Conservation (phyloP, 768 basidiomycete species). For the Russula ochroleuca region DNA sequence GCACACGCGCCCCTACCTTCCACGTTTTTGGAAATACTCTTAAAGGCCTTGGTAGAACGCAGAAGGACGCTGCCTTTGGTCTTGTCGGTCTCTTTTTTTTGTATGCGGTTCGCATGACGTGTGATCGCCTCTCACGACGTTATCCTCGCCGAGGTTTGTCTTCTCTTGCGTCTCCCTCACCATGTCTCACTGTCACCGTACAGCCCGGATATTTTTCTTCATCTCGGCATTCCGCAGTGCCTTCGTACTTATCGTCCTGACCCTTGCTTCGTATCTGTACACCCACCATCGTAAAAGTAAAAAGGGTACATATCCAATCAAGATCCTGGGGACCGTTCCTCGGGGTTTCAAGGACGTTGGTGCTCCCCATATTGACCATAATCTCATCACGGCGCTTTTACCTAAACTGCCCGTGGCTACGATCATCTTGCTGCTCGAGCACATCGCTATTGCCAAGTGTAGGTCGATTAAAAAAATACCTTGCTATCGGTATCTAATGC, state of each 20-base stretch:
- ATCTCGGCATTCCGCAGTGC: conserved; percentile 72
- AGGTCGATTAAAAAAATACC: conserved; percentile 31
- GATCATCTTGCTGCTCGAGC: conserved; percentile 87
- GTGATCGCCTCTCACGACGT: conserved; percentile 46
- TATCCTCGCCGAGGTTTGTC: conserved; percentile 59
- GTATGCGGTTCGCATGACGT: conserved; percentile 61
- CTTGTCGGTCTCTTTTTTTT: conserved; percentile 66
- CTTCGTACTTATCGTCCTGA: conserved; percentile 84
- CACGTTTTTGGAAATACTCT: conserved; percentile 89
- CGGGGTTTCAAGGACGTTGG: conserved; percentile 69
- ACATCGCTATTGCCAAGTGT: conserved; percentile 97
- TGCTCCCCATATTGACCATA: conserved; percentile 41
- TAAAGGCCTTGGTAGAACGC: conserved; percentile 68
- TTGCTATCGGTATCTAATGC: neutral
- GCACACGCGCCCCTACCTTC: conserved; percentile 83
- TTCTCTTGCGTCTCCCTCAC: neutral
- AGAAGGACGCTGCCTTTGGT: conserved; percentile 87
- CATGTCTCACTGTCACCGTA: conserved; percentile 2
- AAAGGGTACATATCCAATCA: conserved; percentile 74
- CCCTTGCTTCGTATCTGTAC: conserved; percentile 84
- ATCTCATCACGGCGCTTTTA: conserved; percentile 63
- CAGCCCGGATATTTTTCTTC: conserved; percentile 74
- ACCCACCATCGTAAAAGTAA: conserved; percentile 55
- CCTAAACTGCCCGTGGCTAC: conserved; percentile 78
- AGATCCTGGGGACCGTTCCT: conserved; percentile 78